Evolutionary conservation across 2,329 filamentous ascomycete genomes (phyloP), one percentile per base, ranked within the genome.

Genomic region (Epichloe sibirici): DNA sequence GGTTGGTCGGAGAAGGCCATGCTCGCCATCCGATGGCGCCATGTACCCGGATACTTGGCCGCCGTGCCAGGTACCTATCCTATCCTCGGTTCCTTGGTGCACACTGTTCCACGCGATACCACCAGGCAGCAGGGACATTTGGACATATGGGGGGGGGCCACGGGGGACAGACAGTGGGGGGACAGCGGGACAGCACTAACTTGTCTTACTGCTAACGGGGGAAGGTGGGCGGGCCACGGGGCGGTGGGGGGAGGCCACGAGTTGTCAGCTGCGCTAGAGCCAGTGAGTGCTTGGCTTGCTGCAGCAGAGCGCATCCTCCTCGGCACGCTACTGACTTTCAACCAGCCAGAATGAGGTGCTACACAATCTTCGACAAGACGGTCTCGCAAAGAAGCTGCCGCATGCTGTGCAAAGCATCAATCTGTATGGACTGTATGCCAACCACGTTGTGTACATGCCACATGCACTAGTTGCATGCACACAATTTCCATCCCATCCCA

Each of bases 181-280:
- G 34, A 35, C 15, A n/a, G 15, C 15, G 23, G 17, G 7, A 17
- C 38, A 40, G 38, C 38, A n/a, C 38, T 40, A 40, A 13, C 17
- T 21, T 21, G 17, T 21, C 17, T 15, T 7, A 13, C 38, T 40
- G 40, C 40, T 43, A 43, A 40, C 35, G 31, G 34, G 21, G 31
- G 38, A 15, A 11, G 42, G 43, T 28, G n/a, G 35, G 21, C 35
- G 25, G 48, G 48, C 15, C 13, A 21, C 9, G 31, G 48, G 34
- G 28, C 17, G 4, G 28, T 31, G 28, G 28, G 8, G 8, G 28
- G 3, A 42, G 34, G 48, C 52, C 52, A 53, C 52, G 48, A 48
- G 52, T 40, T 40, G 31, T 42, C 40, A 52, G 42, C 23, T 43
- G 35, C 52, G 48, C 46, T 35, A 49, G 51, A 49, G 17, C 45